Evolutionary conservation across 345 rosid species (phyloP), one percentile per base, ranked within the genome.

Genomic region (Arabidopsis suecica): DNA sequence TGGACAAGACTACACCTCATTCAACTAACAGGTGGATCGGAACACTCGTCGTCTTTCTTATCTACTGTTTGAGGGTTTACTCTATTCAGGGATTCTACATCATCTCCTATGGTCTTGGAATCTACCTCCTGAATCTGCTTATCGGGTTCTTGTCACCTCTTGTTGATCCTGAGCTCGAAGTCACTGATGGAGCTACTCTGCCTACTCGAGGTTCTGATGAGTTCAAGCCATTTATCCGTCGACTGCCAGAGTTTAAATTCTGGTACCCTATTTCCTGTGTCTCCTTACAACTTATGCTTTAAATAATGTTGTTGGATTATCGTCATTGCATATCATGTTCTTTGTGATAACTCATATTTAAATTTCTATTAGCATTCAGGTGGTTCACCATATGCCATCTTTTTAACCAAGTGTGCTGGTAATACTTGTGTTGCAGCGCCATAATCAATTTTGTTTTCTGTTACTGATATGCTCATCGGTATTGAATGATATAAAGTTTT

Each of bases 121-220:
- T 94, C 74, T 94, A 94, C 68, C 76, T 91, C 55, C 82, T 94
- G 76, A 94, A 91, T 85, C 84, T 94, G 81, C 84, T 94, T 28
- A 91, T 94, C 4, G 98, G 98, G 63, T 94, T 94, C 79, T 73
- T 94, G 84, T 94, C 98, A 0, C 98, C 98, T 71, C 82, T 91
- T 53, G 95, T 89, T 69, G 97, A 91, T 79, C 98, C 98, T 18
- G 97, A 91, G 80, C 42, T 86, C 5, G 23, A 30, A 37, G 82
- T 38, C 49, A 81, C 93, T 6, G 93, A 88, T 75, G 96, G 95
- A 45, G 88, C 97, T 79, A 41, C 83, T 42, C 80, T 94, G 62
- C 98, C 98, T 1, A 94, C 98, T 9, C 92, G 90, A 79, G 95
- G 93, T 61, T 94, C 98, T 48, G 97, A 94, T 76, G 98, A 94